phyloP scores from a whole-genome alignment of 176 grass and related monocot species.

The Pontederia paniculata region DNA sequence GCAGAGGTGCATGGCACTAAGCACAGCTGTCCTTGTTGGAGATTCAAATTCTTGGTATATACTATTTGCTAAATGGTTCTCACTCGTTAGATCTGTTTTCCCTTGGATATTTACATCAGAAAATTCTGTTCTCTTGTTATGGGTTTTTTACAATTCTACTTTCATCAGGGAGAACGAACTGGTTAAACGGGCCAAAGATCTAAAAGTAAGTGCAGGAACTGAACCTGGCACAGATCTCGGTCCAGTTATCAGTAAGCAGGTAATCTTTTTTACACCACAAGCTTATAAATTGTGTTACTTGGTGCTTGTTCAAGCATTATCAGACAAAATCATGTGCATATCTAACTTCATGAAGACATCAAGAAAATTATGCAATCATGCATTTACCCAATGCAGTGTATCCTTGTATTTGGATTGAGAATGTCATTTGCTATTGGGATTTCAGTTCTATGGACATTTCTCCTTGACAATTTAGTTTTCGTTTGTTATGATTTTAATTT shows the following conservation, averaged over 20 bases:
- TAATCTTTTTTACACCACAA: constrained; percentile 8
- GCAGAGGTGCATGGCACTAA: constrained; percentile 98
- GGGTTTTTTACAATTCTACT: constrained; percentile 7
- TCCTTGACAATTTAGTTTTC: too few species aligned
- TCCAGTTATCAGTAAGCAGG: constrained; percentile 89
- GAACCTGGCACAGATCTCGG: constrained; percentile 69
- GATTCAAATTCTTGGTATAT: constrained; percentile 79
- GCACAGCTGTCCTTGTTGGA: constrained; percentile 91
- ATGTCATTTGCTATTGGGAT: too few species aligned
- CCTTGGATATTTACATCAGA: constrained; percentile 4
- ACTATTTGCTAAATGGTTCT: not conserved
- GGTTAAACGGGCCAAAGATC: constrained; percentile 39
- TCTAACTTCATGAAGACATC: too few species aligned
- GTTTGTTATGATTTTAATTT: too few species aligned
- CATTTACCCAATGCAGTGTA: too few species aligned
- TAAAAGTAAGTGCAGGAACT: constrained; percentile 72
- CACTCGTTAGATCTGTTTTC: constrained; percentile 16
- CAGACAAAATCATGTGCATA: too few species aligned
- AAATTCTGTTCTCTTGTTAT: not conserved
- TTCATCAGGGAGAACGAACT: constrained; percentile 77
- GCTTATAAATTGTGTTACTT: too few species aligned
- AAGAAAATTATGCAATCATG: too few species aligned
- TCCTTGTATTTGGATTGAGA: too few species aligned
- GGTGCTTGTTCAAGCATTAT: too few species aligned
- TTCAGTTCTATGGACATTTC: too few species aligned